Conservation (phyloP, 345 rosid species). For the Citrus unshiu region DNA sequence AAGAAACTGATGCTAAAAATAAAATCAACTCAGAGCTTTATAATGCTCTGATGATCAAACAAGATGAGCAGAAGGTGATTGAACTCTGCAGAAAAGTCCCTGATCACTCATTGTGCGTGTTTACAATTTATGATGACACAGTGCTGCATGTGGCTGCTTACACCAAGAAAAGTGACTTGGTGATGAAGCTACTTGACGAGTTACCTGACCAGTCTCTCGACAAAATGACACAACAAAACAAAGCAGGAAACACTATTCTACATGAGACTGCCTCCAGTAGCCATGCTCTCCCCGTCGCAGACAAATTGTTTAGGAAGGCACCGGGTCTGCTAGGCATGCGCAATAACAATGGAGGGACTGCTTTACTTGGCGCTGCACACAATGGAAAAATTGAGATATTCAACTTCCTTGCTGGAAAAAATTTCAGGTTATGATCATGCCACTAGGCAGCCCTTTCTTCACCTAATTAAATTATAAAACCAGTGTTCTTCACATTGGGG, state of each 20-base stretch:
- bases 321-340: neutral
- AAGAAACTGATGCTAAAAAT: neutral
- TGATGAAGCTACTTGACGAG: neutral
- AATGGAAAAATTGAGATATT: constrained; percentile 1
- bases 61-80: constrained; percentile 2
- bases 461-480: neutral
- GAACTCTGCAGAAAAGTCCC: constrained; percentile 9
- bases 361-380: neutral
- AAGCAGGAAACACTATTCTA: constrained; percentile 15
- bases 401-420: neutral
- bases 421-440: neutral
- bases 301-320: neutral
- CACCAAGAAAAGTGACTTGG: neutral
- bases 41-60: constrained; percentile 1
- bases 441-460: neutral
- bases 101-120: neutral
- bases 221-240: constrained; percentile 1
- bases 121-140: constrained; percentile 1
- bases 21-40: neutral
- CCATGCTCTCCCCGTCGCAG: neutral
- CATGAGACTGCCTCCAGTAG: constrained; percentile 21
- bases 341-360: constrained; percentile 11
- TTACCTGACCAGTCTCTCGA: constrained; percentile 6
- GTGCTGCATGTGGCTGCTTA: constrained; percentile 7
- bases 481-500: constrained; percentile 20